phyloP scores from a whole-genome alignment of 2,329 filamentous ascomycete genomes.

The Rugonectria rugulosa region DNA sequence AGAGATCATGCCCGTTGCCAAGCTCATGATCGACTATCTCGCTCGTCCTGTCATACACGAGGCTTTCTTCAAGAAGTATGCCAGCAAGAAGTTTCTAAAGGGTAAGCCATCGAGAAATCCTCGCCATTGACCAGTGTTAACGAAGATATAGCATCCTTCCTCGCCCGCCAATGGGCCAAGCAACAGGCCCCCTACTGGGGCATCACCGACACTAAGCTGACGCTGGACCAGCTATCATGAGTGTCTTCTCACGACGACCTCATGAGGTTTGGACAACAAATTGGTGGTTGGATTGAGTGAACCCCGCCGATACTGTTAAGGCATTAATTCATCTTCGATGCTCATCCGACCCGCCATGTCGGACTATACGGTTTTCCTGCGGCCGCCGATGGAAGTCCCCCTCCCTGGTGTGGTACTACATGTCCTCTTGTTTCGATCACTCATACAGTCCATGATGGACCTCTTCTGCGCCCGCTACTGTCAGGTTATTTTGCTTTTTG shows the following conservation, averaged over 20 bases:
- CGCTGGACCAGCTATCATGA: constrained; percentile 57
- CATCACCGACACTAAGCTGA: constrained; percentile 57
- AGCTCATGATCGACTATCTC: constrained; percentile 96
- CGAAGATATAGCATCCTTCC: constrained; percentile 88
- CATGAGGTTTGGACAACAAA: constrained; percentile 40
- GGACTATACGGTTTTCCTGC: constrained; percentile 35
- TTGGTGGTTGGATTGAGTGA: constrained; percentile 42
- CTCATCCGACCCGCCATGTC: constrained; percentile 28
- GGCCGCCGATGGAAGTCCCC: constrained; percentile 26
- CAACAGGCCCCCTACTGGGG: constrained; percentile 70
- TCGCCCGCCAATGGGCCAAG: constrained; percentile 93
- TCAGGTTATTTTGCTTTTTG: constrained; percentile 46
- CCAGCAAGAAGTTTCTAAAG: constrained; percentile 99
- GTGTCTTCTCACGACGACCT: constrained; percentile 21
- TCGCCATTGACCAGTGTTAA: constrained; percentile 23
- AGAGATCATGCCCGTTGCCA: constrained; percentile 90
- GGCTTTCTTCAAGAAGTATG: constrained; percentile 99
- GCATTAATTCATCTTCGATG: constrained; percentile 45
- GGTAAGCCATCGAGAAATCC: constrained; percentile 64
- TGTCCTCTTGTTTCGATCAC: constrained; percentile 35
- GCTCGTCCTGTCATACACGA: constrained; percentile 90
- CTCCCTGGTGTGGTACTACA: constrained; percentile 23
- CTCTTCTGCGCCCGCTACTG: constrained; percentile 35
- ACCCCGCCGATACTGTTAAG: constrained; percentile 38
- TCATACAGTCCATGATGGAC: constrained; percentile 39